These are phyloP conservation scores for Aegilops bicornis DNA, from an alignment of 176 grass and related monocot species.

Conservation along the genomic window DNA sequence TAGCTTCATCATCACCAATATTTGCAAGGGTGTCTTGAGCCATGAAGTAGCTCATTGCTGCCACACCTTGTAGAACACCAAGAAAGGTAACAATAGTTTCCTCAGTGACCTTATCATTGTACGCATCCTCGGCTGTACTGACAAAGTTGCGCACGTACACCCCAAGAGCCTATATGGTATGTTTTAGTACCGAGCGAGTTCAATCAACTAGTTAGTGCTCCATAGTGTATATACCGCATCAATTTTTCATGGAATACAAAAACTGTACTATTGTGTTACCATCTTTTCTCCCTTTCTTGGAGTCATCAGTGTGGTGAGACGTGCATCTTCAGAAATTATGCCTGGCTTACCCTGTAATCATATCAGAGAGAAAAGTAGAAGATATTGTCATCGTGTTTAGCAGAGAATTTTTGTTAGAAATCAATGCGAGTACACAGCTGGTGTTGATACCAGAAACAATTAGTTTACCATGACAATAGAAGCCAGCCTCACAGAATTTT, in stretches of 20 bases:
- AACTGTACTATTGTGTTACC: neutral
- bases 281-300: neutral
- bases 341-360: neutral
- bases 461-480: neutral
- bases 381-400: neutral
- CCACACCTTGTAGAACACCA: neutral
- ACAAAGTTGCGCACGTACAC: neutral
- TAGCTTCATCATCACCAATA: neutral
- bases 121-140: neutral
- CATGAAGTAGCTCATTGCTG: neutral
- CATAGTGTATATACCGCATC: neutral
- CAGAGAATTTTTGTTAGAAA: neutral
- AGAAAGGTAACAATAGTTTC: constrained; percentile 1
- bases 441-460: neutral
- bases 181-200: neutral
- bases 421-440: neutral
- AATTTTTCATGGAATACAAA: neutral
- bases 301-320: neutral
- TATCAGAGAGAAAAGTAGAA: neutral
- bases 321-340: neutral
- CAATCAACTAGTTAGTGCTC: neutral
- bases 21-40: neutral
- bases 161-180: neutral
- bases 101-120: neutral
- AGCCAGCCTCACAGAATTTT: neutral